A percentile compares a stretch with the other conserved stretches of the same genome.
Conservation (phyloP, 768 basidiomycete genomes). For the Agrocybe praecox region DNA sequence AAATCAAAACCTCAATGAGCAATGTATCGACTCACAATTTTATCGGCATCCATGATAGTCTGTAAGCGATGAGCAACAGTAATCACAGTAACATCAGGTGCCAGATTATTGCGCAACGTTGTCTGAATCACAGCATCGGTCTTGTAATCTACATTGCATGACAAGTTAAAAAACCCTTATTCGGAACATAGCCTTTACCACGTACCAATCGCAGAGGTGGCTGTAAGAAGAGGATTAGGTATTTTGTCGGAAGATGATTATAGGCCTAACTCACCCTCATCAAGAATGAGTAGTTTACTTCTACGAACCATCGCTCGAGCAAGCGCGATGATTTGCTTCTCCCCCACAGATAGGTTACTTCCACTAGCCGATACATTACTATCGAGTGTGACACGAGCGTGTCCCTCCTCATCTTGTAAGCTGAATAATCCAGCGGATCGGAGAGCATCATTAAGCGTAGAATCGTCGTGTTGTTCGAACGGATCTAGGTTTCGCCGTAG, state of each 20-base stretch:
- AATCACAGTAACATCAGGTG: conserved; percentile 56
- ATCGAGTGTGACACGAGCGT: conserved; percentile 50
- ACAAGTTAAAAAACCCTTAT: conserved; percentile 28
- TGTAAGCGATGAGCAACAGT: conserved; percentile 70
- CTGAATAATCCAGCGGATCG: conserved; percentile 41
- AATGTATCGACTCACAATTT: conserved; percentile 35
- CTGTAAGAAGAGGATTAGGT: conserved; percentile 10
- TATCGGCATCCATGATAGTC: conserved; percentile 68
- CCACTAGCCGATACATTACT: conserved; percentile 44
- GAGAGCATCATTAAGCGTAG: conserved; percentile 37
- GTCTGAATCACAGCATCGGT: conserved; percentile 72
- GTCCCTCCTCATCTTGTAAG: conserved; percentile 40
- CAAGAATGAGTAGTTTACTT: conserved; percentile 60
- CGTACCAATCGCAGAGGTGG: conserved; percentile 49
- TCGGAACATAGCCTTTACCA: conserved; percentile 54
- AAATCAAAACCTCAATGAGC: neutral
- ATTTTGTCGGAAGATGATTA: neutral
- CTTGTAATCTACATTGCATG: conserved; percentile 42
- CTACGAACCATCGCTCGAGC: conserved; percentile 62
- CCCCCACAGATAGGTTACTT: conserved; percentile 72
- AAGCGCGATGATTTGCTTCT: conserved; percentile 69
- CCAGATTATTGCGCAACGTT: conserved; percentile 66
- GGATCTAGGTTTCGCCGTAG: conserved; percentile 70
- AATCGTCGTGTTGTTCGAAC: conserved; percentile 58
- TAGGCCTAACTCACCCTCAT: conserved; percentile 21